phyloP scores from a whole-genome alignment of 106 monocot genomes.

The Hemerocallis citrina region DNA sequence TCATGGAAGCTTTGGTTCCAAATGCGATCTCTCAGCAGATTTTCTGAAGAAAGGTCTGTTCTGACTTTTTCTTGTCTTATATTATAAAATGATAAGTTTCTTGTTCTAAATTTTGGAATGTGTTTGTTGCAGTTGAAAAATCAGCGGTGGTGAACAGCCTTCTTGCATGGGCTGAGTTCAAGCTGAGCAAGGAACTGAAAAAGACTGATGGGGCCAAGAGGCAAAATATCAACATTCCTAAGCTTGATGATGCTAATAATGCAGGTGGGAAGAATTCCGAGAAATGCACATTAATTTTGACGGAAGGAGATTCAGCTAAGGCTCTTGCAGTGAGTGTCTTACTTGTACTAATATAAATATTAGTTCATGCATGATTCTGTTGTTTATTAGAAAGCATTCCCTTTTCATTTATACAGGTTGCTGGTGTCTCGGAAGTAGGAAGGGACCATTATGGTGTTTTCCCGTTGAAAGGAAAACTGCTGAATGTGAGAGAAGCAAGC shows the following conservation, averaged over 20 bases:
- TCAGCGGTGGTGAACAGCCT: constrained; percentile 71
- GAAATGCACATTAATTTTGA: constrained; percentile 86
- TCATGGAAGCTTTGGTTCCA: constrained; percentile 86
- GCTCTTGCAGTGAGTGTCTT: constrained; percentile 76
- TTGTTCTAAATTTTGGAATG: neutral
- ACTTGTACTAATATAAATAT: neutral
- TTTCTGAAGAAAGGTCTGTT: constrained; percentile 75
- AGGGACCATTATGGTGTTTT: constrained; percentile 91
- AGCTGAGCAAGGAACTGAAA: constrained; percentile 90
- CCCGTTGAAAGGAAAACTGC: constrained; percentile 82
- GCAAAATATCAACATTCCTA: constrained; percentile 71
- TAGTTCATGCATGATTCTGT: neutral
- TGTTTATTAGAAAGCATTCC: neutral
- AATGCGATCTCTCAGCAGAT: constrained; percentile 70
- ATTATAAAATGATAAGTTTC: neutral
- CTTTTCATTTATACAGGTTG: constrained; percentile 43
- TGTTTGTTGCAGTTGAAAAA: constrained; percentile 53
- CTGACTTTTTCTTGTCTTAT: too few relatives aligned
- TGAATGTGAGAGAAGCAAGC: constrained; percentile 92
- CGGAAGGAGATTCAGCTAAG: constrained; percentile 99
- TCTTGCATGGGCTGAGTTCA: constrained; percentile 93
- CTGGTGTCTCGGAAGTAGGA: constrained; percentile 86
- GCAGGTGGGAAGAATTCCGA: constrained; percentile 84
- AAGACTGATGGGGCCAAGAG: constrained; percentile 94
- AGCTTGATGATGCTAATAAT: constrained; percentile 97